These are phyloP conservation scores for Stagonosporopsis tanaceti DNA, from an alignment of 2,329 filamentous ascomycete species.

Conservation along the genomic window DNA sequence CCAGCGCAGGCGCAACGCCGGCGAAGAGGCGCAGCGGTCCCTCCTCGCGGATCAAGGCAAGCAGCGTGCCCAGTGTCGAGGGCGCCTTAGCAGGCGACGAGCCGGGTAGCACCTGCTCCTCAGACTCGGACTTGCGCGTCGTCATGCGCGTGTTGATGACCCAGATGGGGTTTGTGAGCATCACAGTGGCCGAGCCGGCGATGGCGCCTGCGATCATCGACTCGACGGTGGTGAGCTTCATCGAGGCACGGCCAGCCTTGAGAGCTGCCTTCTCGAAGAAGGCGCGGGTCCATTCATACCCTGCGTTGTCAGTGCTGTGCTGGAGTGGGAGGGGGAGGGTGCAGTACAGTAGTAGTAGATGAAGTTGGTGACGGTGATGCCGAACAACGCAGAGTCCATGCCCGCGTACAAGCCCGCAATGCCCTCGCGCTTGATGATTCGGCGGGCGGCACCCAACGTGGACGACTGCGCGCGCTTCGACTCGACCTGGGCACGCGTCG, in stretches of 20 bases:
- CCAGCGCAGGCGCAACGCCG: conserved; percentile 88
- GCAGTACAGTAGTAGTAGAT: conserved; percentile 95
- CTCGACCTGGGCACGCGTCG: conserved; percentile 96
- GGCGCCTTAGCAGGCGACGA: conserved; percentile 63
- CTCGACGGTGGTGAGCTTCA: conserved; percentile 89
- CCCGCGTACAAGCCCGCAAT: conserved; percentile 89
- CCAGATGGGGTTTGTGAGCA: conserved; percentile 99
- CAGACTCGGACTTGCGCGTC: conserved; percentile 73
- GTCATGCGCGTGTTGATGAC: conserved; percentile 99
- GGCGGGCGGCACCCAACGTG: conserved; percentile 81
- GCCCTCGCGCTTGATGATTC: conserved; percentile 92
- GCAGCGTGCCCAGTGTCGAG: conserved; percentile 81
- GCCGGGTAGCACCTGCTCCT: conserved; percentile 50
- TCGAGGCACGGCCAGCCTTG: conserved; percentile 74
- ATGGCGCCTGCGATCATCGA: conserved; percentile 95
- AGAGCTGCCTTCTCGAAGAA: conserved; percentile 82
- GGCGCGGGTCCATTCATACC: conserved; percentile 95
- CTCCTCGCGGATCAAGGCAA: conserved; percentile 82
- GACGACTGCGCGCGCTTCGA: conserved; percentile 89
- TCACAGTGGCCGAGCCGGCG: conserved; percentile 90
- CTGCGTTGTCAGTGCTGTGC: conserved; percentile 40
- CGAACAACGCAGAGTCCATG: conserved; percentile 92
- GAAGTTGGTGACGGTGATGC: conserved; percentile 98
- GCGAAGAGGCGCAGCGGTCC: conserved; percentile 86
- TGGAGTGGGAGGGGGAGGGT: background rate